Conservation (phyloP, 768 basidiomycete genomes). For the Dendrothele bispora region DNA sequence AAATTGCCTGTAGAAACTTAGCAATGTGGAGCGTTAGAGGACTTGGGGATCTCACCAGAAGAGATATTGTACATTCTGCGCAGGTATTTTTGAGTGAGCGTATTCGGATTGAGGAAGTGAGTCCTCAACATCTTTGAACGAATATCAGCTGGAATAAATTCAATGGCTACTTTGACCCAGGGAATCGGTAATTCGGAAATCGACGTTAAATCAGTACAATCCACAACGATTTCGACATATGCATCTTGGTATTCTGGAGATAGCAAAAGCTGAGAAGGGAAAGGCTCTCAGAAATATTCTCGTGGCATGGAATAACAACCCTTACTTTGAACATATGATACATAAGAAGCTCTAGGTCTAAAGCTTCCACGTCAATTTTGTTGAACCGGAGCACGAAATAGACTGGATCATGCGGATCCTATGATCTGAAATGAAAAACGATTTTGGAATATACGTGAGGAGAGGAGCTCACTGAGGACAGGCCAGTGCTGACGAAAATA, state of each 20-base stretch:
- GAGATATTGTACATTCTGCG: slow-evolving; percentile 75
- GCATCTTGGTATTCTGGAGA: slow-evolving; percentile 46
- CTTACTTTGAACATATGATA: slow-evolving; percentile 75
- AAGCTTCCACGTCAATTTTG: slow-evolving; percentile 73
- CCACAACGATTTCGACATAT: slow-evolving; percentile 71
- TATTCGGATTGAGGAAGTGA: slow-evolving; percentile 75
- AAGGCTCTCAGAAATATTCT: neutral
- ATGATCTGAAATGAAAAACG: neutral
- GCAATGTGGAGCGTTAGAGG: no score
- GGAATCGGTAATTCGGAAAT: slow-evolving; percentile 78
- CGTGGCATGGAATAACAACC: neutral
- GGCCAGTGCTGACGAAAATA: slow-evolving; percentile 61
- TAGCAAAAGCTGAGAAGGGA: slow-evolving; percentile 45
- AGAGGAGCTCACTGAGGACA: slow-evolving; percentile 38
- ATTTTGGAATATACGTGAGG: neutral
- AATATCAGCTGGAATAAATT: slow-evolving; percentile 72
- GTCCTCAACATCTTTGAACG: slow-evolving; percentile 57
- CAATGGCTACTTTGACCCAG: slow-evolving; percentile 77
- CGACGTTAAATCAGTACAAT: slow-evolving; percentile 77
- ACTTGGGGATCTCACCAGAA: slow-evolving; percentile 38
- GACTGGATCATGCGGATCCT: slow-evolving; percentile 44
- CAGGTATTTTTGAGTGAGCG: slow-evolving; percentile 68
- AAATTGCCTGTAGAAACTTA: slow-evolving; percentile 41
- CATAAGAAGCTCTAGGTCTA: slow-evolving; percentile 78
- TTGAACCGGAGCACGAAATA: slow-evolving; percentile 67